These are phyloP conservation scores for Grosmannia penicillata DNA, from an alignment of 2,329 filamentous ascomycete genomes.

Conservation along the genomic window DNA sequence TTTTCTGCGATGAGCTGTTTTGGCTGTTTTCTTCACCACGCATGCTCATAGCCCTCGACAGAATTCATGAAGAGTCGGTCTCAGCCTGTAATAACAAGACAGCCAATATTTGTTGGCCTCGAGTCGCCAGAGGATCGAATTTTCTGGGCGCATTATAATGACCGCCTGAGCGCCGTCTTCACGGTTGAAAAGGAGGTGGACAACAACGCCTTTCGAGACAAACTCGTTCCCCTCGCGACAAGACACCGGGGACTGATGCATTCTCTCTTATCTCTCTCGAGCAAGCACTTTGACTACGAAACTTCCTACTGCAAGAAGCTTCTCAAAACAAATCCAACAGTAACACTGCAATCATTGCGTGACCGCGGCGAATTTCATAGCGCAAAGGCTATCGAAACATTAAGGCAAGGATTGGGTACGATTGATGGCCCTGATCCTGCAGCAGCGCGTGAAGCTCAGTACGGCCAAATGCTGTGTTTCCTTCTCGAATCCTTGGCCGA, in stretches of 20 bases:
- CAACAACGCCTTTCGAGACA: constrained; percentile 73
- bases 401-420: constrained; percentile 28
- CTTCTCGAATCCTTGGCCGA: constrained; percentile 43
- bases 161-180: constrained; percentile 62
- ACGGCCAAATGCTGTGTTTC: constrained; percentile 49
- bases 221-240: constrained; percentile 68
- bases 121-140: constrained; percentile 67
- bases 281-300: constrained; percentile 54
- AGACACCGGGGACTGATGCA: constrained; percentile 78
- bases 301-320: constrained; percentile 40
- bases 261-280: constrained; percentile 70
- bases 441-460: constrained; percentile 36
- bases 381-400: constrained; percentile 42
- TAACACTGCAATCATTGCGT: constrained; percentile 30
- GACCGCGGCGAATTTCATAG: constrained; percentile 37
- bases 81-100: constrained; percentile 39
- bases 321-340: constrained; percentile 32
- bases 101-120: constrained; percentile 62
- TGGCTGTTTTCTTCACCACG: not conserved
- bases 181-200: constrained; percentile 71
- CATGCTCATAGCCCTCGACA: constrained; percentile 10
- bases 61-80: constrained; percentile 34
- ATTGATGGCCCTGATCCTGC: constrained; percentile 27
- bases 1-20: not conserved
- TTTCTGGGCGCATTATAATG: constrained; percentile 73